Evolutionary conservation across 2,329 filamentous ascomycete genomes (phyloP).

Genomic region (Colletotrichum liriopes): DNA sequence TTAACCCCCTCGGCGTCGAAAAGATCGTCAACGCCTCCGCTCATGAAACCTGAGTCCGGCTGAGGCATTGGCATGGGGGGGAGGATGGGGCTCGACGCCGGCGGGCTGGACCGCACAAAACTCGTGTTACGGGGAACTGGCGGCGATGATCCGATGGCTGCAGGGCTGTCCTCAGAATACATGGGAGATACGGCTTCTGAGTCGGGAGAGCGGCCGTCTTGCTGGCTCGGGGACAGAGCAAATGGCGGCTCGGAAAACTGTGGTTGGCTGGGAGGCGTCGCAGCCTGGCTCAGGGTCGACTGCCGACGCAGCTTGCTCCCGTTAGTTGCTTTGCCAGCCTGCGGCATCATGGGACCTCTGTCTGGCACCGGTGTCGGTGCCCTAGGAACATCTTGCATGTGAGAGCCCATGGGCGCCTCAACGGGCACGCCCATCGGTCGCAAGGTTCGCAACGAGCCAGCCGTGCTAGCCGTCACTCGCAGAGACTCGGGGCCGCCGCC

Average conservation of each 20-base stretch:
- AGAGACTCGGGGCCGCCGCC: slow-evolving; percentile 84
- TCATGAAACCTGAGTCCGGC: slow-evolving; percentile 88
- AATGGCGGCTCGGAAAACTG: slow-evolving; percentile 59
- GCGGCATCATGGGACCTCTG: slow-evolving; percentile 49
- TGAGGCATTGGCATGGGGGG: slow-evolving; percentile 75
- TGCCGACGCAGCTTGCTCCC: slow-evolving; percentile 73
- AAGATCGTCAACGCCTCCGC: slow-evolving; percentile 79
- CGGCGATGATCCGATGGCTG: slow-evolving; percentile 90
- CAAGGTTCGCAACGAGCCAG: slow-evolving; percentile 88
- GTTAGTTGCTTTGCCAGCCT: slow-evolving; percentile 51
- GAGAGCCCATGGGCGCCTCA: slow-evolving; percentile 61
- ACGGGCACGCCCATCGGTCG: slow-evolving; percentile 76
- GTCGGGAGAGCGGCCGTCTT: slow-evolving; percentile 70
- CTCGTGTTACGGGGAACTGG: slow-evolving; percentile 78
- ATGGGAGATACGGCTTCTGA: slow-evolving; percentile 67
- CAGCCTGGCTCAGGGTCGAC: slow-evolving; percentile 68
- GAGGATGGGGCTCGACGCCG: slow-evolving; percentile 85
- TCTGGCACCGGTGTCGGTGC: slow-evolving; percentile 83
- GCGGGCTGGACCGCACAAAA: slow-evolving; percentile 72
- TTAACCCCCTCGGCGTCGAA: slow-evolving; percentile 74
- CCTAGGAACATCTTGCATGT: slow-evolving; percentile 81
- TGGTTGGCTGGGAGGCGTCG: slow-evolving; percentile 53
- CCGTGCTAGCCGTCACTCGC: slow-evolving; percentile 90
- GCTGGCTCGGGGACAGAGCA: slow-evolving; percentile 63
- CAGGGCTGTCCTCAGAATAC: slow-evolving; percentile 77